Evolutionary conservation across 139 green algal species (phyloP), one percentile per base, ranked within the genome.

Genomic region (Penium margaritaceum): DNA sequence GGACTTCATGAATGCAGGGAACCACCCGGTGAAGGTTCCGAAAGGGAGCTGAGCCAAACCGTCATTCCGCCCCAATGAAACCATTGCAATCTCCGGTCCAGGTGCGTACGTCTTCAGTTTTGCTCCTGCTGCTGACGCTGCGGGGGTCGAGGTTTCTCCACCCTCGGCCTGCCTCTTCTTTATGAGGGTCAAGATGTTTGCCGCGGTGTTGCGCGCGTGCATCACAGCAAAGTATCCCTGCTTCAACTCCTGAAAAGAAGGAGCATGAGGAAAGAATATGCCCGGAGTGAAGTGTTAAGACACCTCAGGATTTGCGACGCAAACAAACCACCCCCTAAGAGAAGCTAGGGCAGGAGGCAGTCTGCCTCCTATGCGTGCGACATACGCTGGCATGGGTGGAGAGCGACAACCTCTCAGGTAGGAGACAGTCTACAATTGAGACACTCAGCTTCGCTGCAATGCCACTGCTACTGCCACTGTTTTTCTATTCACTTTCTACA

Each of bases 1-100:
- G 67, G 69, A 80, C 67, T 80, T 80, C 19, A 80, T 67, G n/a
- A 27, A 35, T 14, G 65, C 54, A 15, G 73, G 73, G 15, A 80
- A 2, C 29, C 37, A 70, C 15, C 73, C 73, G 30, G 43, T 70
- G 35, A 80, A 76, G 14, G 67, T 69, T 0, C 33, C 34, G n/a
- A 80, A 63, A 21, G 73, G 73, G 6, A 69, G 27, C 53, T 80
- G 73, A 0, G 51, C 46, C 9, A 80, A 12, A 5, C 73, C 73
- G 27, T 80, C 15, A 14, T 67, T 68, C 29, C 67, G 65, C 36
- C 73, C 73, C 19, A 80, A 21, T 21, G 73, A 78, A 0, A 80
- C 54, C 7, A 80, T 34, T 5, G 33, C 51, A 7, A 76, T 24
- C 19, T 79, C 68, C 6, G 38, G 12, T 7, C 36, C 35, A 33